Evolutionary conservation across 208 protist genomes (phyloP), one percentile per base, ranked within the genome.

Genomic region (Leptomonas pyrrhocoris): DNA sequence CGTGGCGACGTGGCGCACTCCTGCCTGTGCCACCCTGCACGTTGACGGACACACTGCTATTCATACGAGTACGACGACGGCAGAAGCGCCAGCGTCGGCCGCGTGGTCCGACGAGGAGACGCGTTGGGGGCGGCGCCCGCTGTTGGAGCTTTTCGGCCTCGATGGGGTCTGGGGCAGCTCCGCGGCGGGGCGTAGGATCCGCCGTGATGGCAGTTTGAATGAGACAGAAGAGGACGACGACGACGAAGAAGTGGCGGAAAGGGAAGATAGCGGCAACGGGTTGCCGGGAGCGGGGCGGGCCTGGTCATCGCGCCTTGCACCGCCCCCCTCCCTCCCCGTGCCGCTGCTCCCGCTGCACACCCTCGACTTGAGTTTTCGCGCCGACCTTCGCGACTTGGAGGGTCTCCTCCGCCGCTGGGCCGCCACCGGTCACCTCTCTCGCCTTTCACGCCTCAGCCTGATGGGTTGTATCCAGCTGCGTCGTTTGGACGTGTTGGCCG

Each of bases 281-380:
- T n/a, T n/a, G n/a, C n/a, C 38, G 38, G 38, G 9, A 13, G 38
- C 38, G 45, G 6, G n/a, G 58, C 28, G 19, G 13, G 5, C 27
- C 0, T 31, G 51, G 18, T 31, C 9, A 2, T n/a, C 43, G 19
- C 38, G 12, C 15, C 13, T 28, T 12, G 45, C 46, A 11, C 28
- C 36, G 25, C 53, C 40, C 3, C 30, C 23, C 23, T 30, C 56
- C 56, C 34, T 34, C 34, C 9, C n/a, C 4, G 7, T 38, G 0
- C 67, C 67, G 34, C 55, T 71, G 9, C 45, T 71, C 4, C 65
- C 65, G 8, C 55, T 63, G 18, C 65, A 71, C 30, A 71, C 65
- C 12, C 38, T 71, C 4, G 65, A 60, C 31, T 38, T 71, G 21
- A 63, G 54, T 38, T 60, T 71, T 19, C 49, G 65, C 65, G 38